Percentiles rank a stretch among this genome's conserved stretches.
Conservation (phyloP, 2,329 filamentous ascomycete species). For the Emmonsiellopsis sp. region DNA sequence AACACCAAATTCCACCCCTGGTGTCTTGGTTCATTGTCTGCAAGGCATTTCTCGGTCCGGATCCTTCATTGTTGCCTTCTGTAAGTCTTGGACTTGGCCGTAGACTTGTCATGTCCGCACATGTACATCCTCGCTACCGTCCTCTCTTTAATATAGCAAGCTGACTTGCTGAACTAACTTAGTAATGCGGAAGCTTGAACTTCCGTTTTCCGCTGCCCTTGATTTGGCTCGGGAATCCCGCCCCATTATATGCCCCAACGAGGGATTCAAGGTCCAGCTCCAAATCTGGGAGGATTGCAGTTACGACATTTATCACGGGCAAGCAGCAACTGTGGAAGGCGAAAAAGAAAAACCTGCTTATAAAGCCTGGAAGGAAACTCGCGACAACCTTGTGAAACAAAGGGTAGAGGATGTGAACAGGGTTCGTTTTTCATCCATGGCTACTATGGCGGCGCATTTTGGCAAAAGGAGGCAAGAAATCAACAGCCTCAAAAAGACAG, state of each 20-base stretch:
- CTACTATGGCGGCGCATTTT: slow-evolving; percentile 4
- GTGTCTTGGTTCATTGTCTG: slow-evolving; percentile 16
- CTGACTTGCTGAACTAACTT: neutral
- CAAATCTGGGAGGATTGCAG: slow-evolving; percentile 10
- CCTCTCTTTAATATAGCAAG: neutral
- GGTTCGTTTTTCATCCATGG: slow-evolving; percentile 5
- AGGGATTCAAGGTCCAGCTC: slow-evolving; percentile 15
- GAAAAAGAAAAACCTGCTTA: slow-evolving; percentile 7
- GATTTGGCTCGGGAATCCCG: slow-evolving; percentile 11
- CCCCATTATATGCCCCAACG: slow-evolving; percentile 13
- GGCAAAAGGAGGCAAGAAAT: slow-evolving; percentile 5
- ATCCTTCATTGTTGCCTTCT: slow-evolving; percentile 14
- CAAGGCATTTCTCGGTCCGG: slow-evolving; percentile 17
- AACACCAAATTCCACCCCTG: neutral
- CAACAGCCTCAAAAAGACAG: neutral
- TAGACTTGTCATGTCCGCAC: too few species aligned
- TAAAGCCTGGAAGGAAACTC: slow-evolving; percentile 6
- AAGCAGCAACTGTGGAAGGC: neutral
- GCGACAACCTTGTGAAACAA: slow-evolving; percentile 3
- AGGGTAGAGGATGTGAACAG: slow-evolving; percentile 7
- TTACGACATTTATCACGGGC: neutral
- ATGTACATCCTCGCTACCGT: neutral
- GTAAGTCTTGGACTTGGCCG: slow-evolving; percentile 10
- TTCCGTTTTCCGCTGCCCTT: slow-evolving; percentile 12
- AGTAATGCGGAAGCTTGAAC: slow-evolving; percentile 15